These are phyloP conservation scores for Geotrichum carabidarum DNA, from an alignment of 1,139 yeast genomes.

Conservation along the genomic window DNA sequence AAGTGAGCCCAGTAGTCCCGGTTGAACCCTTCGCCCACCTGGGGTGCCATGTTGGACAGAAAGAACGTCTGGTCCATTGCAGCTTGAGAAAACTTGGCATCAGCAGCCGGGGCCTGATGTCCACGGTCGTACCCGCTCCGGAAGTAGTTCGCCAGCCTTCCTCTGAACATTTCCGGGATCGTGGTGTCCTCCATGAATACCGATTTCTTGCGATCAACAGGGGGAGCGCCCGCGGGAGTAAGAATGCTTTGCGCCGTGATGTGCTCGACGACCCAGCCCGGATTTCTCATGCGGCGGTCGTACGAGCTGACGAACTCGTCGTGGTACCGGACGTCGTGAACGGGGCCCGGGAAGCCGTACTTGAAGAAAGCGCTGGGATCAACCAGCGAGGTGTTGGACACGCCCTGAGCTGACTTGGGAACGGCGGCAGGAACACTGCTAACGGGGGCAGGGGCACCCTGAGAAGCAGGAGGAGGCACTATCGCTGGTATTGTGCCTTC, in stretches of 20 bases:
- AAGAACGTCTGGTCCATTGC: slow-evolving; percentile 95
- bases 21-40: slow-evolving; percentile 95
- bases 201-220: slow-evolving; percentile 64
- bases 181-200: slow-evolving; percentile 80
- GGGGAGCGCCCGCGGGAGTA: slow-evolving; percentile 34
- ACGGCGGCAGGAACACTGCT: neutral
- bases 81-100: slow-evolving; percentile 79
- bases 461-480: neutral
- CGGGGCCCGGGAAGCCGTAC: slow-evolving; percentile 93
- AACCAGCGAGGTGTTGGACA: slow-evolving; percentile 6
- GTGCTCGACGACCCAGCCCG: slow-evolving; percentile 91
- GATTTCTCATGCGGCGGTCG: slow-evolving; percentile 79
- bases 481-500: neutral
- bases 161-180: slow-evolving; percentile 76
- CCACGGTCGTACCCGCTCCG: slow-evolving; percentile 96
- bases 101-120: slow-evolving; percentile 97
- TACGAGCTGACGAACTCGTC: slow-evolving; percentile 79
- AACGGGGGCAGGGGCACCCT: neutral
- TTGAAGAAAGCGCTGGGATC: slow-evolving; percentile 49
- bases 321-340: slow-evolving; percentile 71
- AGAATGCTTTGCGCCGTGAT: slow-evolving; percentile 68
- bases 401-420: neutral
- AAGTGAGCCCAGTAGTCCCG: slow-evolving; percentile 97
- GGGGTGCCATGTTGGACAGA: slow-evolving; percentile 90
- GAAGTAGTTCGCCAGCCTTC: slow-evolving; percentile 74